Evolutionary conservation across 495 filamentous ascomycete species (phyloP), one percentile per base, ranked within the genome.

Genomic region (Melanomma pulvis-pyrius): DNA sequence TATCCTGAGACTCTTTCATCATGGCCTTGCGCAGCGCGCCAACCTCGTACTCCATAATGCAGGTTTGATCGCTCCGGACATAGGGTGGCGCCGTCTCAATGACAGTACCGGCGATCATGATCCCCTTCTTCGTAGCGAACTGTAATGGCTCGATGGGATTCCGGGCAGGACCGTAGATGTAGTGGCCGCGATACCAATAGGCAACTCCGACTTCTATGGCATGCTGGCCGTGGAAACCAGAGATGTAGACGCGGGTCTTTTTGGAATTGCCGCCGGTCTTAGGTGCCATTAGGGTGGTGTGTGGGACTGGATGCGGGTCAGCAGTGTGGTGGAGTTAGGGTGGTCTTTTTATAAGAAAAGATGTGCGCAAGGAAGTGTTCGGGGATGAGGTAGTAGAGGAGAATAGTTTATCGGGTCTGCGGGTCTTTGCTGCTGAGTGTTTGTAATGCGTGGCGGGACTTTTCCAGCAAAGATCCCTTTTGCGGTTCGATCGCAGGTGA

Each of bases 181-280:
- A 58, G 22, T 58, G 54, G 13, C 54, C 54, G 2, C 54, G 54
- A 28, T 58, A 26, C 17, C 19, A 58, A 30, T 58, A 58, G 2
- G 54, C 54, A 28, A 58, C 54, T 1, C 54, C 54, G 9, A 39
- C 25, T 25, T 58, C 29, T 2, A 58, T 46, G 7, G 32, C 17
- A 24, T 58, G 54, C 9, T 21, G 17, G 9, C 32, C 32, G 1
- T 12, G 17, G 21, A 58, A 24, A 13, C 54, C 36, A 5, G 54
- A 58, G 22, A 58, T 44, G 22, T 58, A 39, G 7, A 58, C 54
- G 5, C 5, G 54, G n/a, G 41, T 55, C 12, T 55, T 55, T 6
- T 55, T 55, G 12, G 29, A 21, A 17, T 55, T 36, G 22, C 6
- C 24, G 49, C 49, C 49, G 15, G n/a, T 26, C 4, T 13, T 1